phyloP scores from a whole-genome alignment of 192 early-diverging fungal species.

The Backusella australiensis region DNA sequence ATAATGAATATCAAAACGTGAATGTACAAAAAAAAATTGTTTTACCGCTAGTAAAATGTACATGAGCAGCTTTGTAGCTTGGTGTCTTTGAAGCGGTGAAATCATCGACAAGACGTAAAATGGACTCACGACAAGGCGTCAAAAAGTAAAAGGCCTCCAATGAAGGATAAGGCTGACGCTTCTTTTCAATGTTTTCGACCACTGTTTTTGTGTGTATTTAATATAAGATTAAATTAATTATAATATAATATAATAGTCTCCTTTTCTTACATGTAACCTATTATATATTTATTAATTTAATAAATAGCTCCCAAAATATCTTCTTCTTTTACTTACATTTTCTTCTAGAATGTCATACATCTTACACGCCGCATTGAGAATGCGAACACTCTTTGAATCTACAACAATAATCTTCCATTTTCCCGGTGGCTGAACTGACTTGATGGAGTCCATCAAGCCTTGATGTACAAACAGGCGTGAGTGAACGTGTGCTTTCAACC shows the following conservation, averaged over 20 bases:
- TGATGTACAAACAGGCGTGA: neutral
- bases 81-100: slow-evolving; percentile 41
- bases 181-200: slow-evolving; percentile 60
- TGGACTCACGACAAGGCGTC: slow-evolving; percentile 55
- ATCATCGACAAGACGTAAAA: slow-evolving; percentile 58
- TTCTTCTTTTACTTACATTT: slow-evolving; percentile 44
- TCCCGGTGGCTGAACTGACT: slow-evolving; percentile 66
- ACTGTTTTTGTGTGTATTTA: slow-evolving; percentile 32
- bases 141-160: slow-evolving; percentile 63
- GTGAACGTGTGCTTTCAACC: neutral
- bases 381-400: slow-evolving; percentile 68
- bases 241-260: neutral
- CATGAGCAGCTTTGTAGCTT: slow-evolving; percentile 59
- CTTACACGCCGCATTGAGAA: slow-evolving; percentile 73
- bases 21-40: neutral
- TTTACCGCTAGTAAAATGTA: slow-evolving; percentile 58
- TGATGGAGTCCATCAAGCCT: slow-evolving; percentile 73
- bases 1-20: neutral
- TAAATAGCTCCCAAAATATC: neutral
- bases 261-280: slow-evolving; percentile 27
- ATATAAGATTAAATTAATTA: neutral
- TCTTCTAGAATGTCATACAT: slow-evolving; percentile 76
- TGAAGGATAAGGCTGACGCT: slow-evolving; percentile 55
- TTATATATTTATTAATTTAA: neutral
- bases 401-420: slow-evolving; percentile 85